A percentile compares a stretch with the other conserved stretches of the same genome.
Evolutionary conservation across 2,329 filamentous ascomycete species (phyloP).

Genomic region (Exophiala calicioides): DNA sequence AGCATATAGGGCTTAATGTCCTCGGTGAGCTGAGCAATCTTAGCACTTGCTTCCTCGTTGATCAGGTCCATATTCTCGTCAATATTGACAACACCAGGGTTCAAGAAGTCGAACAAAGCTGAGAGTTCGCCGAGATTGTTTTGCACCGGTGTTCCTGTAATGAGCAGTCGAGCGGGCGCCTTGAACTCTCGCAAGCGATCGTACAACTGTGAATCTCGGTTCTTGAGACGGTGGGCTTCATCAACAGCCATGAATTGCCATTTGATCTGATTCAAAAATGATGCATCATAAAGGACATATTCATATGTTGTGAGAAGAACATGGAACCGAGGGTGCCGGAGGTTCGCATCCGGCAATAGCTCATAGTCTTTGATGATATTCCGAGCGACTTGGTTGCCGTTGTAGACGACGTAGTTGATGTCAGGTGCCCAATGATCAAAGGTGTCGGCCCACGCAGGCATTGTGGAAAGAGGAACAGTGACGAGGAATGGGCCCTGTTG

Average conservation of each 20-base stretch:
- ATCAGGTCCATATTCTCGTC: slow-evolving; percentile 88
- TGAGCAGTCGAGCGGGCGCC: slow-evolving; percentile 83
- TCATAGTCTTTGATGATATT: slow-evolving; percentile 89
- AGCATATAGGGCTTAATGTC: slow-evolving; percentile 93
- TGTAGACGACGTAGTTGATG: slow-evolving; percentile 95
- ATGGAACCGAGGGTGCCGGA: slow-evolving; percentile 91
- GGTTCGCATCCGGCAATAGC: slow-evolving; percentile 80
- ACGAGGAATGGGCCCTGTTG: slow-evolving; percentile 96
- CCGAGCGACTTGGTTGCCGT: slow-evolving; percentile 82
- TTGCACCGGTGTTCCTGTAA: slow-evolving; percentile 95
- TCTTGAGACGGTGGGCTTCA: slow-evolving; percentile 95
- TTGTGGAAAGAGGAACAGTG: slow-evolving; percentile 94
- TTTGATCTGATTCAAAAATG: slow-evolving; percentile 84
- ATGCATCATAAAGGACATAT: slow-evolving; percentile 83
- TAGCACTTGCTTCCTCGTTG: slow-evolving; percentile 78
- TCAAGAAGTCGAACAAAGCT: slow-evolving; percentile 91
- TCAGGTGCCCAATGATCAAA: slow-evolving; percentile 97
- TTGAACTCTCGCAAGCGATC: slow-evolving; percentile 81
- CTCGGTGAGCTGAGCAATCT: slow-evolving; percentile 80
- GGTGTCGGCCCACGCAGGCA: slow-evolving; percentile 97
- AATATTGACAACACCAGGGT: slow-evolving; percentile 88
- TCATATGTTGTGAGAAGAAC: slow-evolving; percentile 98
- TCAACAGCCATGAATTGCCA: slow-evolving; percentile 98
- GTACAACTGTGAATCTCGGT: slow-evolving; percentile 92
- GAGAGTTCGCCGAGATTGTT: slow-evolving; percentile 93